A percentile compares a stretch with the other conserved stretches of the same genome.
Conservation (phyloP, 2,329 filamentous ascomycete species). For the Neoscytalidium dimidiatum region DNA sequence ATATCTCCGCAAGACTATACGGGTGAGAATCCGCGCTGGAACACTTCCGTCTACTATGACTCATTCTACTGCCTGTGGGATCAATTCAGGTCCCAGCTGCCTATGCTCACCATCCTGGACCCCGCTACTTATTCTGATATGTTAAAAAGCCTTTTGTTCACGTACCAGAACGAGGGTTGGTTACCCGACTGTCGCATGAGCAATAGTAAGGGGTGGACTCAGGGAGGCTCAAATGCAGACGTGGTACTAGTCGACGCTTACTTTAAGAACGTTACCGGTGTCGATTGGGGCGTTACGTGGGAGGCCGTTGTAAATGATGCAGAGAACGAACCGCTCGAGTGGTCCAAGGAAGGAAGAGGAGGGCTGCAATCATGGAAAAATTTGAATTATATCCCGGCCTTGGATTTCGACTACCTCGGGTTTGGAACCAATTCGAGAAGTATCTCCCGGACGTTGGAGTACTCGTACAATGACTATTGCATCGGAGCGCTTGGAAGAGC, state of each 20-base stretch:
- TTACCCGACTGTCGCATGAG: constrained; percentile 77
- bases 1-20: constrained; percentile 52
- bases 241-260: constrained; percentile 70
- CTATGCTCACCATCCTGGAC: constrained; percentile 69
- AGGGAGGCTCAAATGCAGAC: constrained; percentile 76
- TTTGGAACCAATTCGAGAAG: constrained; percentile 44
- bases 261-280: constrained; percentile 62
- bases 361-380: constrained; percentile 40
- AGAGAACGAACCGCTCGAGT: constrained; percentile 42
- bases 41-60: constrained; percentile 48
- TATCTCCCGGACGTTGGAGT: constrained; percentile 46
- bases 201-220: constrained; percentile 73
- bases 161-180: constrained; percentile 70
- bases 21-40: constrained; percentile 50
- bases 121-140: constrained; percentile 65
- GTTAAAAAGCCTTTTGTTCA: constrained; percentile 71
- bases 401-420: constrained; percentile 45
- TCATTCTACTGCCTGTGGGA: constrained; percentile 64
- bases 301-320: constrained; percentile 41
- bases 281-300: constrained; percentile 41
- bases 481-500: constrained; percentile 64
- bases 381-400: constrained; percentile 39
- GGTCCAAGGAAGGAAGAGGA: constrained; percentile 39
- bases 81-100: constrained; percentile 55
- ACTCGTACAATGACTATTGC: constrained; percentile 51